These are phyloP conservation scores for Cutaneotrichosporon spelunceum DNA, from an alignment of 1,284 basidiomycete genomes.

Conservation along the genomic window DNA sequence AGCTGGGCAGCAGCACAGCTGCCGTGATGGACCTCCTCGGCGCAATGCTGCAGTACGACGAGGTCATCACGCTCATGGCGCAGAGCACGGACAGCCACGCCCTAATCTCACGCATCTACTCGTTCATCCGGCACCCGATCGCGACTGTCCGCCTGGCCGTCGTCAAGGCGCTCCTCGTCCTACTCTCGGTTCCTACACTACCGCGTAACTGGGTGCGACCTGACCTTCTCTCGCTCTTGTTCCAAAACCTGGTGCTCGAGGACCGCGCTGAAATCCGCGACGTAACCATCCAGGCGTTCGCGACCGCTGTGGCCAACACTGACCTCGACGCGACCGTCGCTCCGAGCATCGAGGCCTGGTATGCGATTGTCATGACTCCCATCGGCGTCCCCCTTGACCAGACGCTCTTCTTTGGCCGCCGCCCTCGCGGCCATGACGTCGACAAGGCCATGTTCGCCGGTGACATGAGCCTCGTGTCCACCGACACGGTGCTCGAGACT, in stretches of 20 bases:
- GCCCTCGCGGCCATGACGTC: slow-evolving; percentile 71
- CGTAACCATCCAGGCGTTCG: slow-evolving; percentile 76
- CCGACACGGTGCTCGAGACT: slow-evolving; percentile 76
- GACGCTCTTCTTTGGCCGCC: slow-evolving; percentile 61
- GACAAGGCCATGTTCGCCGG: slow-evolving; percentile 95
- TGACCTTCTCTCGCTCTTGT: slow-evolving; percentile 76
- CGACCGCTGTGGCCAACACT: slow-evolving; percentile 62
- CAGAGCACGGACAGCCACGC: slow-evolving; percentile 47
- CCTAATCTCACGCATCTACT: slow-evolving; percentile 84
- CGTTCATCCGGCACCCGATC: slow-evolving; percentile 98
- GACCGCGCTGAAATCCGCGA: slow-evolving; percentile 80
- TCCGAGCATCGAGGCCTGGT: slow-evolving; percentile 61
- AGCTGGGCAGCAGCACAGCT: slow-evolving; percentile 92
- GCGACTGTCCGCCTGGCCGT: slow-evolving; percentile 89
- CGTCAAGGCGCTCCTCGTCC: slow-evolving; percentile 80
- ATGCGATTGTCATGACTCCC: slow-evolving; percentile 84
- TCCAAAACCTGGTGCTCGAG: slow-evolving; percentile 93
- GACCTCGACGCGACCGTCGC: slow-evolving; percentile 29
- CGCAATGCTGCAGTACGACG: slow-evolving; percentile 31
- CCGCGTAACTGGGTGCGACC: slow-evolving; percentile 76
- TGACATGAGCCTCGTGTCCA: slow-evolving; percentile 77
- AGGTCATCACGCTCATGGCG: slow-evolving; percentile 36
- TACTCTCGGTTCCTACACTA: slow-evolving; percentile 73
- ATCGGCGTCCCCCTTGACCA: slow-evolving; percentile 77
- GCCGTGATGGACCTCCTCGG: slow-evolving; percentile 91